Conservation (phyloP, 2,329 filamentous ascomycete species). For the Dactylonectria macrodidyma region DNA sequence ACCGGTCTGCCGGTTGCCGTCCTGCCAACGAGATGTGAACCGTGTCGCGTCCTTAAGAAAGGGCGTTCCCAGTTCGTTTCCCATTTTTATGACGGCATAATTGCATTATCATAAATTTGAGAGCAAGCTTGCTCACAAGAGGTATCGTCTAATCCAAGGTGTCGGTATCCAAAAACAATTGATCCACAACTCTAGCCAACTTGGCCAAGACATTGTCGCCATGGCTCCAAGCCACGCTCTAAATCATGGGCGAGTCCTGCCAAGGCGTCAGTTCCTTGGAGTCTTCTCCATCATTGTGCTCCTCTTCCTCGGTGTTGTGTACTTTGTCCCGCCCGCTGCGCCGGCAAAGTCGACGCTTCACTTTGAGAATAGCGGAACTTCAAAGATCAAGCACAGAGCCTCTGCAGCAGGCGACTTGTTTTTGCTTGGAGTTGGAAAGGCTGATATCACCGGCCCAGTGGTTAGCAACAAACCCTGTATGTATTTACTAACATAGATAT, state of each 20-base stretch:
- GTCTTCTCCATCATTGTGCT: slow-evolving; percentile 11
- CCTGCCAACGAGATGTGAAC: not conserved
- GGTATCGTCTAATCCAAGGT: not conserved
- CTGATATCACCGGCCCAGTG: slow-evolving; percentile 79
- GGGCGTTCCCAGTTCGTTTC: not conserved
- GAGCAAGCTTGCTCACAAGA: not conserved
- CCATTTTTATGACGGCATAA: not conserved
- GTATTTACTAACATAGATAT: not conserved
- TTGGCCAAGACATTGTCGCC: not conserved
- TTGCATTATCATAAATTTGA: not conserved
- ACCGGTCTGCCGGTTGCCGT: not conserved
- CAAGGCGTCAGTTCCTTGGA: not conserved
- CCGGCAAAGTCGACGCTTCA: not conserved
- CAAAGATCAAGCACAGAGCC: slow-evolving; percentile 10
- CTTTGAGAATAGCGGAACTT: not conserved
- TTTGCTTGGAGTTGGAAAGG: slow-evolving; percentile 70
- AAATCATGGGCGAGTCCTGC: not conserved
- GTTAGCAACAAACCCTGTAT: slow-evolving; percentile 58
- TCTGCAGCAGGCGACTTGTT: slow-evolving; percentile 54
- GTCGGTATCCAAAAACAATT: not conserved
- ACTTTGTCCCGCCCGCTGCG: not conserved
- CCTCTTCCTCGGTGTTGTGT: not conserved
- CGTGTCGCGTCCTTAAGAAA: not conserved
- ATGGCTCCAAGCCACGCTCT: not conserved
- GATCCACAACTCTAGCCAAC: not conserved